These are phyloP conservation scores for Tetragonia tetragonoides DNA, from an alignment of 148 eudicot genomes.

Conservation along the genomic window DNA sequence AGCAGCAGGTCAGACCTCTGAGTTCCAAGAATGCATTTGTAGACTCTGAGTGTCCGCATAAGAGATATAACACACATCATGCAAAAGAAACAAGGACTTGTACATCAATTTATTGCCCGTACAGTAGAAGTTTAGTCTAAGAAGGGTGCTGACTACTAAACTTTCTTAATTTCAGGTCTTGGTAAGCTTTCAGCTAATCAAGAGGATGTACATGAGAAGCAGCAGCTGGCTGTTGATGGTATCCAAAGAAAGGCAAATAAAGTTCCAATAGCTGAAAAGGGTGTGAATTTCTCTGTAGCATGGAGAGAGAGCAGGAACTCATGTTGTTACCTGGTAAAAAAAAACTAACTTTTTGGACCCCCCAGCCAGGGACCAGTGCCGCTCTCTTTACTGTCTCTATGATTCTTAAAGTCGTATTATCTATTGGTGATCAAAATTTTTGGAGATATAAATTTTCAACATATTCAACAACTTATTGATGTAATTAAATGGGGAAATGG, in stretches of 20 bases:
- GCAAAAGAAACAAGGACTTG: slow-evolving; percentile 15
- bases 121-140: not conserved
- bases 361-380: not conserved
- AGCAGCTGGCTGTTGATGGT: not conserved
- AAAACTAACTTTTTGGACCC: not conserved
- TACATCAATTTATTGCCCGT: slow-evolving; percentile 7
- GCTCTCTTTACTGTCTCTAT: not conserved
- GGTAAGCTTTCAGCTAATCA: slow-evolving; percentile 14
- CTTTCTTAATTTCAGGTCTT: not conserved
- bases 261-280: slow-evolving; percentile 11
- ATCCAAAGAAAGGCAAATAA: slow-evolving; percentile 2
- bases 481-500: too few species aligned
- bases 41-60: slow-evolving; percentile 4
- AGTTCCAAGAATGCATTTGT: not conserved
- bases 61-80: not conserved
- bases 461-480: too few species aligned
- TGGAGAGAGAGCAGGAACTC: slow-evolving; percentile 20
- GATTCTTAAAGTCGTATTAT: too few species aligned
- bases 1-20: not conserved
- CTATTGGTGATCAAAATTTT: too few species aligned
- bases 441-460: too few species aligned
- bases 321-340: slow-evolving; percentile 26
- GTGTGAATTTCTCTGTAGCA: slow-evolving; percentile 20
- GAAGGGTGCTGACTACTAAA: not conserved
- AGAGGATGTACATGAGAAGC: slow-evolving; percentile 7